Evolutionary conservation across 345 rosid species (phyloP), one percentile per base, ranked within the genome.

Genomic region (Tarenaya hassleriana): DNA sequence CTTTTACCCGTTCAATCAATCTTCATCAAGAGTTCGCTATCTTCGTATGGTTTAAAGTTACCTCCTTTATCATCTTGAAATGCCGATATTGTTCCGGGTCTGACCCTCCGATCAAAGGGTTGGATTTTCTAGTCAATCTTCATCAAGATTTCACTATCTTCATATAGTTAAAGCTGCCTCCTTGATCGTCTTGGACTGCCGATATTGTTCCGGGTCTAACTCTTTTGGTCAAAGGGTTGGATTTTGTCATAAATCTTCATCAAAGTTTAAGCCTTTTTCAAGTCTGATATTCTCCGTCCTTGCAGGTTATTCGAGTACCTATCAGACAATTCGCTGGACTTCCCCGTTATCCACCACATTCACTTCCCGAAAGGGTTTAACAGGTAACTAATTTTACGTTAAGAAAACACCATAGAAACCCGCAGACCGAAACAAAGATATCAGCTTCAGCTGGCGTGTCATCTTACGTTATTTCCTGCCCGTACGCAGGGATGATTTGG

Each of bases 331-430:
- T 52, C 56, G 71, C 66, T 88, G 34, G 67, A 71, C 29, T 83
- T 83, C 71, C 95, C 98, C 1, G 96, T 92, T 24, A 81, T 92
- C 75, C 98, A 92, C 79, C 95, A 88, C 69, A 78, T 92, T 41
- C 74, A 72, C 55, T 88, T 85, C 71, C 90, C 95, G 44, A 71
- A 54, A 12, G 88, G 78, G 27, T 65, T 60, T 48, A 90, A 79
- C 77, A 75, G 98, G 98, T 88, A 64, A 63, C 42, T 39, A 58
- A 13, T 41, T 1, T n/a, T n/a, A n/a, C n/a, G n/a, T n/a, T n/a
- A n/a, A n/a, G n/a, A n/a, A n/a, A n/a, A n/a, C n/a, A n/a, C n/a
- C n/a, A 53, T 15, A 55, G 18, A 37, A 44, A 50, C 45, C 32
- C 34, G 18, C 14, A 35, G 16, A 29, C 47, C 10, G 8, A 35